Evolutionary conservation across 345 rosid genomes (phyloP).

Genomic region (Acer negundo): DNA sequence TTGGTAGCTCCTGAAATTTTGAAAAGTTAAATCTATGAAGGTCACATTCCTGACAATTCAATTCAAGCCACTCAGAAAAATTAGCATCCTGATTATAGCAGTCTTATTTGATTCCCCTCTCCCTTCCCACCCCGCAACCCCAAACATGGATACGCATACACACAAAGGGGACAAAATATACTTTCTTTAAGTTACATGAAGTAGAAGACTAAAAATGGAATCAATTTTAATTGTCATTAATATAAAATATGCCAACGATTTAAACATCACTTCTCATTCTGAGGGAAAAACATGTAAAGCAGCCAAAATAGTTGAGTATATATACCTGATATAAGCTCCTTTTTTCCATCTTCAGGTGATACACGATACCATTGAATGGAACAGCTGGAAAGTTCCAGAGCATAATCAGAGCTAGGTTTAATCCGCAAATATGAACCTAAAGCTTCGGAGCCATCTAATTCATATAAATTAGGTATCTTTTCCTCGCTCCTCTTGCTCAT

Average conservation of each 20-base stretch:
- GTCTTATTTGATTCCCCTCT: not conserved
- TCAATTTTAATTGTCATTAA: not conserved
- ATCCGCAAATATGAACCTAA: slow-evolving; percentile 80
- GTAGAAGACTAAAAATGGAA: not conserved
- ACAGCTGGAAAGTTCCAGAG: slow-evolving; percentile 74
- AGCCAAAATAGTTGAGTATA: not conserved
- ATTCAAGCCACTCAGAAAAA: not conserved
- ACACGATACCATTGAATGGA: slow-evolving; percentile 85
- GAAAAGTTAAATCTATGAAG: slow-evolving; percentile 17
- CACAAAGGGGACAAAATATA: not conserved
- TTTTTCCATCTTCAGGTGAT: slow-evolving; percentile 71
- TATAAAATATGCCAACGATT: not conserved
- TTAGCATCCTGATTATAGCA: not conserved
- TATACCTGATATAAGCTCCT: slow-evolving; percentile 86
- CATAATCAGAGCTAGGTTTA: slow-evolving; percentile 60
- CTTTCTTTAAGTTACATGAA: not conserved
- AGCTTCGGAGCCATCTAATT: slow-evolving; percentile 82
- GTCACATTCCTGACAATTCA: not conserved
- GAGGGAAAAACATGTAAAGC: not conserved
- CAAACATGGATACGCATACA: not conserved
- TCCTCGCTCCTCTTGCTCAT: slow-evolving; percentile 61
- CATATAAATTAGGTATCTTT: slow-evolving; percentile 52
- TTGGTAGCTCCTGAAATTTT: slow-evolving; percentile 80
- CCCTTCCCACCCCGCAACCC: not conserved
- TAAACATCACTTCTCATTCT: not conserved